phyloP scores from a whole-genome alignment of 306 rosid species.

The Acacia acuminata region DNA sequence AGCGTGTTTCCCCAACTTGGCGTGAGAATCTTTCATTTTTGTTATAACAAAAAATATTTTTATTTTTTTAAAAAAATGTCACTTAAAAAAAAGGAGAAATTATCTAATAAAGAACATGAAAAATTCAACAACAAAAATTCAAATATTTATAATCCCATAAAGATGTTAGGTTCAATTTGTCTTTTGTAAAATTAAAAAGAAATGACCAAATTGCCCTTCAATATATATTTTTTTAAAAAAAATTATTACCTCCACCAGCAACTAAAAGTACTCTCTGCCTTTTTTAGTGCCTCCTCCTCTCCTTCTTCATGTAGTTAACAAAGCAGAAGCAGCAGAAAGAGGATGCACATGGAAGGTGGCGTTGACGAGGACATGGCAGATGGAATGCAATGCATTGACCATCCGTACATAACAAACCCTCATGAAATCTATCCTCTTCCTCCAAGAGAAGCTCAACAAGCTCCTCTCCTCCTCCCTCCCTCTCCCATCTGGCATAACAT shows the following conservation, averaged over 20 bases:
- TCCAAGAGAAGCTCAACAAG: slow-evolving; percentile 89
- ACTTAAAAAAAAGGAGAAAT: too few relatives aligned
- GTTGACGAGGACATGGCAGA: slow-evolving; percentile 70
- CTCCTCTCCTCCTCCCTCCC: slow-evolving; percentile 84
- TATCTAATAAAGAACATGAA: too few relatives aligned
- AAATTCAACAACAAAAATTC: too few relatives aligned
- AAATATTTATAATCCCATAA: too few relatives aligned
- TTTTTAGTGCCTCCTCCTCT: background rate
- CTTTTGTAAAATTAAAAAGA: too few relatives aligned
- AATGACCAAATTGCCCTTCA: too few relatives aligned
- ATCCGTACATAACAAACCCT: slow-evolving; percentile 74
- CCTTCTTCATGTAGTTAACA: background rate
- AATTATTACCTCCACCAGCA: too few relatives aligned
- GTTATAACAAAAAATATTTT: too few relatives aligned
- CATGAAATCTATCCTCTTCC: slow-evolving; percentile 95
- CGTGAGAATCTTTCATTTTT: background rate
- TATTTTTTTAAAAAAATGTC: too few relatives aligned
- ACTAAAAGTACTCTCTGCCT: background rate
- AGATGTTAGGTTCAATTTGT: too few relatives aligned
- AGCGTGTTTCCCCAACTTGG: background rate
- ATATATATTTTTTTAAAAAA: too few relatives aligned
- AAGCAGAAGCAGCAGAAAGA: background rate
- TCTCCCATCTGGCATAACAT: too few relatives aligned
- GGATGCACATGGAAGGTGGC: slow-evolving; percentile 37
- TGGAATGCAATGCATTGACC: slow-evolving; percentile 87